Evolutionary conservation across 257 asterid genomes (phyloP), one percentile per base, ranked within the genome.

Genomic region (Solanum commersonii): DNA sequence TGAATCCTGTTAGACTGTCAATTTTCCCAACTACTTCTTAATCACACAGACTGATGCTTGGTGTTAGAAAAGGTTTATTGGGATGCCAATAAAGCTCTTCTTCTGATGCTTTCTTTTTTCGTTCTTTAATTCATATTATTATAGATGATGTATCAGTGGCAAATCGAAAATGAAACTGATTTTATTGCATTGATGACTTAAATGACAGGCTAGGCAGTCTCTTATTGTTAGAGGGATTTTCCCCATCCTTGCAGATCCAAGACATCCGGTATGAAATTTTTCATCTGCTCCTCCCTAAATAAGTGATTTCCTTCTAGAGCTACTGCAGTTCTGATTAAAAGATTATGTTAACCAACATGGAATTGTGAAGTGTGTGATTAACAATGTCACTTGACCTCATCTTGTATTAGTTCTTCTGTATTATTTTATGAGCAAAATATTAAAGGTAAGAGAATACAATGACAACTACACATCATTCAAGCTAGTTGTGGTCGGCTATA

Each of bases 171-270:
- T 49, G 71, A 82, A 52, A 49, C 86, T 82, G 70, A 82, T 82
- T 82, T 82, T 82, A 52, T 49, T 49, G 31, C 86, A 31, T 81
- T 31, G 68, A 82, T 49, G 71, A 29, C 77, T 87, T 84, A 92
- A 56, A 88, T 81, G 68, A 83, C 92, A 96, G 99, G 99, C 98
- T 86, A 95, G 98, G 91, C 99, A 97, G 85, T 95, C 99, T 52
- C 98, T 97, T 65, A 89, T 96, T 65, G 97, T 96, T 73, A 94
- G 99, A 31, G 99, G 99, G 86, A 96, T 97, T 84, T 95, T 97
- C 91, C 98, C 99, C 65, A 91, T 97, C 91, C 98, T 97, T 84
- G 99, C 98, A 89, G 99, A 96, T 94, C 99, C 99, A 88, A 94
- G 98, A 88, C 99, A 95, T 89, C 98, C 98, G 20, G 99, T 96